Conservation (phyloP, 2,329 filamentous ascomycete genomes). For the Beauveria varroae region DNA sequence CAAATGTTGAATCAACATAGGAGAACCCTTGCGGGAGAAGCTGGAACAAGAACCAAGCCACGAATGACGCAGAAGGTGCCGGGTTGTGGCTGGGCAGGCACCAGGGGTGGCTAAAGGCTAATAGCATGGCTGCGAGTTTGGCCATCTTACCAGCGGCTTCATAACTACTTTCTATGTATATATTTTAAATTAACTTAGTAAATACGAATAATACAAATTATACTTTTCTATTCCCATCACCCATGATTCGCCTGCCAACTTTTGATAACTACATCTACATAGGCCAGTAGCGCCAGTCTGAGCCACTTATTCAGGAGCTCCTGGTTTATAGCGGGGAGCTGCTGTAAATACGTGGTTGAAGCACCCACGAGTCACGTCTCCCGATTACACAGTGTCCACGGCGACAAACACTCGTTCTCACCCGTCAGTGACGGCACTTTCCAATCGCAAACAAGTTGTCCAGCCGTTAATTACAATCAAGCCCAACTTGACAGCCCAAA, state of each 20-base stretch:
- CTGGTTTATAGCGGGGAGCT: slow-evolving; percentile 6
- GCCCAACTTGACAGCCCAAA: not conserved
- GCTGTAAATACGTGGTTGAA: not conserved
- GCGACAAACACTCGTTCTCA: not conserved
- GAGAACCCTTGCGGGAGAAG: not conserved
- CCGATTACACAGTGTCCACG: slow-evolving; percentile 7
- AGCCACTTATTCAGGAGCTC: not conserved
- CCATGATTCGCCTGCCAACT: not conserved
- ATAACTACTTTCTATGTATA: too few relatives aligned
- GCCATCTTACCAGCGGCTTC: not conserved
- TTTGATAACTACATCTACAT: not conserved
- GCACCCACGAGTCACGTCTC: not conserved
- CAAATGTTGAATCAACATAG: not conserved
- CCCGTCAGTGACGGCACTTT: not conserved
- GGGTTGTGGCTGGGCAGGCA: not conserved
- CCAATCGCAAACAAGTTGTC: not conserved
- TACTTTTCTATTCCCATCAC: too few relatives aligned
- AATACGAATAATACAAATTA: too few relatives aligned
- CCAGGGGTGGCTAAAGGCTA: not conserved
- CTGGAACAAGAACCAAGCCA: not conserved
- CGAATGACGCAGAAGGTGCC: not conserved
- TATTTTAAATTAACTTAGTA: not conserved
- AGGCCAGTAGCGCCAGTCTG: not conserved
- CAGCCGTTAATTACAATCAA: not conserved
- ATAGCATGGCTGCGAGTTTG: not conserved